Conservation (phyloP, 352 stramenopile genomes). For the Saprolegnia parasitica region DNA sequence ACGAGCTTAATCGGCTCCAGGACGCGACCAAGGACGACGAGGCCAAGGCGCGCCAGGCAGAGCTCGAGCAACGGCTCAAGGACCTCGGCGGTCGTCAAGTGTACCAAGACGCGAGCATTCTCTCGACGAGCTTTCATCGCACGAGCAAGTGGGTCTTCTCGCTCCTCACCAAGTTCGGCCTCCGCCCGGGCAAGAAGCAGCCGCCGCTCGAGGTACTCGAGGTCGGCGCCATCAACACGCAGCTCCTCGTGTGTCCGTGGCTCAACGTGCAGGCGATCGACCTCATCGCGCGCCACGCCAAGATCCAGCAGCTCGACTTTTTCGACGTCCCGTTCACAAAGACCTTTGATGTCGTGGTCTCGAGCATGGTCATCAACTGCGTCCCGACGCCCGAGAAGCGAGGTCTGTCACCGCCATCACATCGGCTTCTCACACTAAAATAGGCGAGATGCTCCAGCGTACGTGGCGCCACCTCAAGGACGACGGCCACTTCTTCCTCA, state of each 20-base stretch:
- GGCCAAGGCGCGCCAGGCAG: constrained; percentile 37
- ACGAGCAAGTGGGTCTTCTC: constrained; percentile 95
- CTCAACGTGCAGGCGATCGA: constrained; percentile 93
- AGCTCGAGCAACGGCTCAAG: constrained; percentile 70
- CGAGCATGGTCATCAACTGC: constrained; percentile 96
- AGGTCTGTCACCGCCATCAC: constrained; percentile 31
- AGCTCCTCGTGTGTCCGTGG: constrained; percentile 91
- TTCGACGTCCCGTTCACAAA: constrained; percentile 66
- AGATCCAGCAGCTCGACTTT: constrained; percentile 91
- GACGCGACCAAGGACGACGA: constrained; percentile 36
- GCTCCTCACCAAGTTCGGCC: constrained; percentile 71
- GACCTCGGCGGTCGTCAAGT: constrained; percentile 85
- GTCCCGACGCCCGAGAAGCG: constrained; percentile 86
- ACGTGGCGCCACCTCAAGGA: constrained; percentile 55
- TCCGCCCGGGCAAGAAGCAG: constrained; percentile 67
- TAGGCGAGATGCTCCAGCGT: constrained; percentile 58
- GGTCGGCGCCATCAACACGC: constrained; percentile 95
- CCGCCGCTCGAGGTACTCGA: constrained; percentile 56
- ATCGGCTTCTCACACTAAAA: neutral
- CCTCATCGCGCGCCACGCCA: constrained; percentile 86
- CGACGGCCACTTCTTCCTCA: constrained; percentile 59
- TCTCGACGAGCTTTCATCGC: constrained; percentile 91
- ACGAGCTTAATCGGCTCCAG: constrained; percentile 60
- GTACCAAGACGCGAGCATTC: constrained; percentile 93
- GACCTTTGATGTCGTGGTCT: constrained; percentile 90